These are phyloP conservation scores for Aspergillus avenaceus DNA, from an alignment of 495 filamentous ascomycete genomes.

Conservation along the genomic window DNA sequence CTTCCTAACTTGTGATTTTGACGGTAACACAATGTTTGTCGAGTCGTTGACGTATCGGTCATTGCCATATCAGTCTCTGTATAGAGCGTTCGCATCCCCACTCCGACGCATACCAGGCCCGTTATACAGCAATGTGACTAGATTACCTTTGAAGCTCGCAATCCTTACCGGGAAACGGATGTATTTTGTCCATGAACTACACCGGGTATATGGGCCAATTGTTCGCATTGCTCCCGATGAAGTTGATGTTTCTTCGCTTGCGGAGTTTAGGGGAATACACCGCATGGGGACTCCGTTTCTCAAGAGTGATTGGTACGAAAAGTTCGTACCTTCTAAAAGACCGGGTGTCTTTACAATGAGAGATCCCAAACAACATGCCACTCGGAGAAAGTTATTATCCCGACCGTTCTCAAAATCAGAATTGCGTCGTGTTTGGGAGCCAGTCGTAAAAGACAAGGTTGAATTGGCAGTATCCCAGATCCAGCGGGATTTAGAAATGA, in stretches of 20 bases:
- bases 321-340: constrained; percentile 5
- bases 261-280: constrained; percentile 29
- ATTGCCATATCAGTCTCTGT: constrained; percentile 1
- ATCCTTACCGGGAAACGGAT: constrained; percentile 26
- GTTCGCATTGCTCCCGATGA: constrained; percentile 34
- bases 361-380: constrained; percentile 21
- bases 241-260: constrained; percentile 27
- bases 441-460: constrained; percentile 19
- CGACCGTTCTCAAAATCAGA: constrained; percentile 27
- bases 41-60: neutral
- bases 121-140: constrained; percentile 43
- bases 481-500: constrained; percentile 16
- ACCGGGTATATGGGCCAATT: constrained; percentile 31
- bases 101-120: constrained; percentile 45
- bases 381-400: constrained; percentile 23
- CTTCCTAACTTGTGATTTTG: neutral
- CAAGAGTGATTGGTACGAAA: constrained; percentile 10
- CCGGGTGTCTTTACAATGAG: constrained; percentile 23
- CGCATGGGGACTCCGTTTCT: constrained; percentile 19
- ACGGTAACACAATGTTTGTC: too few species aligned
- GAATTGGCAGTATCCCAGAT: constrained; percentile 24
- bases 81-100: constrained; percentile 10
- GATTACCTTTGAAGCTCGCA: constrained; percentile 30
- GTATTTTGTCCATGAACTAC: constrained; percentile 25
- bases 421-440: constrained; percentile 13